A percentile compares a stretch with the other conserved stretches of the same genome.
Evolutionary conservation across 176 grass and related monocot species (phyloP).

Genomic region (Juncus effusus): DNA sequence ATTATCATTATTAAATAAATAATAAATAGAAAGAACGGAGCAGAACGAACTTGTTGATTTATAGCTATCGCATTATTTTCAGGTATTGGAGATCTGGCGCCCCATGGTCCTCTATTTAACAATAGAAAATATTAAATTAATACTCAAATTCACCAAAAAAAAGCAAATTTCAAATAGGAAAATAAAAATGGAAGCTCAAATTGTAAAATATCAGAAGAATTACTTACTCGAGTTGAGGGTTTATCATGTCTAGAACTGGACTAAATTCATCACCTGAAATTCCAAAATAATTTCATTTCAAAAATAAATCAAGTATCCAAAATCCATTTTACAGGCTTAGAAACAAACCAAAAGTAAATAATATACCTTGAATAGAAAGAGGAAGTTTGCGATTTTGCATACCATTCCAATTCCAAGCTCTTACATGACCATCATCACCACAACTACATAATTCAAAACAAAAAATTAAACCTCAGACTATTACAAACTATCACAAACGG

Average conservation of each 20-base stretch:
- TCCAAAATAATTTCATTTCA: neutral
- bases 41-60: conserved; percentile 48
- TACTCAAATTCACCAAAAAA: neutral
- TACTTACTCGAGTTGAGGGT: conserved; percentile 87
- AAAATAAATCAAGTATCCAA: no score
- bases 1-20: conserved; percentile 9
- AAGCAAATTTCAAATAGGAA: neutral
- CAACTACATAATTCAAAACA: conserved; percentile 31
- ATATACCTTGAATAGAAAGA: conserved; percentile 16
- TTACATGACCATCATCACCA: conserved; percentile 71
- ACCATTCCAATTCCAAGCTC: conserved; percentile 77
- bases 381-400: conserved; percentile 48
- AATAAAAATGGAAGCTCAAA: neutral
- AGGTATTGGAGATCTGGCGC: conserved; percentile 72
- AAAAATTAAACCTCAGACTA: neutral
- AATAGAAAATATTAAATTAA: neutral
- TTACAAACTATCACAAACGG: neutral
- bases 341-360: conserved; percentile 1
- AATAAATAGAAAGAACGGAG: neutral
- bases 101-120: conserved; percentile 68
- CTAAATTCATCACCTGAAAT: conserved; percentile 64
- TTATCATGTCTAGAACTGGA: conserved; percentile 79
- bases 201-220: neutral
- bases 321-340: neutral
- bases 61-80: conserved; percentile 91